phyloP scores from a whole-genome alignment of 1,284 basidiomycete genomes.

The Chiua sp. region DNA sequence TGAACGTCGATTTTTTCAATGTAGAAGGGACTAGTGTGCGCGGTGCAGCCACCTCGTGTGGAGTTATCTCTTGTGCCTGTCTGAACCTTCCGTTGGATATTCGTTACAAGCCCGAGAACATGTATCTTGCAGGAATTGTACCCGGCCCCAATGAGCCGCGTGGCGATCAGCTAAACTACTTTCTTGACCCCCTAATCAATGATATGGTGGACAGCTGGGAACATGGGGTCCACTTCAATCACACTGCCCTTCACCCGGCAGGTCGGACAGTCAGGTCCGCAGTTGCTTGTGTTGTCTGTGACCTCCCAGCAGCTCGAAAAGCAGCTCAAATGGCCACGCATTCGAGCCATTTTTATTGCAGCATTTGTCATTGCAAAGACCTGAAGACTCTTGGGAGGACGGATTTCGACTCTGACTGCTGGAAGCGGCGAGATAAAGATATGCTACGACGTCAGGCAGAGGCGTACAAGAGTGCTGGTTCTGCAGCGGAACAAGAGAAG shows the following conservation, averaged over 20 bases:
- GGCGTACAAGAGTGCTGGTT: no score
- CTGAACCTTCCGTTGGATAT: slow-evolving; percentile 36
- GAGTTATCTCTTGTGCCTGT: slow-evolving; percentile 9
- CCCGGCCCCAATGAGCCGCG: slow-evolving; percentile 29
- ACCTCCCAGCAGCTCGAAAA: no score
- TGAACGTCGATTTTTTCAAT: slow-evolving; percentile 17
- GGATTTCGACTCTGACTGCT: no score
- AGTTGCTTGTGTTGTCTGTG: no score
- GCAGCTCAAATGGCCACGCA: no score
- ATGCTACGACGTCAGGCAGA: no score
- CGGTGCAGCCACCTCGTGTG: neutral
- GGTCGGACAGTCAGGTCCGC: slow-evolving; percentile 6
- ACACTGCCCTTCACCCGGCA: slow-evolving; percentile 13
- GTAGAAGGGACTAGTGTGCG: neutral
- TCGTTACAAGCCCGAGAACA: slow-evolving; percentile 34
- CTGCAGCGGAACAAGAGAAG: no score
- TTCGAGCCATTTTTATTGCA: no score
- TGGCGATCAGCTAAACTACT: slow-evolving; percentile 32
- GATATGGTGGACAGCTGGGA: slow-evolving; percentile 33
- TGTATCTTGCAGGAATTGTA: slow-evolving; percentile 37
- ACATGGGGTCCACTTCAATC: slow-evolving; percentile 30
- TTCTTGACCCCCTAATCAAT: slow-evolving; percentile 31
- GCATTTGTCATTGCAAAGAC: no score
- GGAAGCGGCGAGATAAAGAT: no score
- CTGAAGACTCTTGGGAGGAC: no score